Percentiles rank a stretch among this genome's conserved stretches.
phyloP scores from a whole-genome alignment of 257 asterid genomes.

The Solanum chmielewskii region DNA sequence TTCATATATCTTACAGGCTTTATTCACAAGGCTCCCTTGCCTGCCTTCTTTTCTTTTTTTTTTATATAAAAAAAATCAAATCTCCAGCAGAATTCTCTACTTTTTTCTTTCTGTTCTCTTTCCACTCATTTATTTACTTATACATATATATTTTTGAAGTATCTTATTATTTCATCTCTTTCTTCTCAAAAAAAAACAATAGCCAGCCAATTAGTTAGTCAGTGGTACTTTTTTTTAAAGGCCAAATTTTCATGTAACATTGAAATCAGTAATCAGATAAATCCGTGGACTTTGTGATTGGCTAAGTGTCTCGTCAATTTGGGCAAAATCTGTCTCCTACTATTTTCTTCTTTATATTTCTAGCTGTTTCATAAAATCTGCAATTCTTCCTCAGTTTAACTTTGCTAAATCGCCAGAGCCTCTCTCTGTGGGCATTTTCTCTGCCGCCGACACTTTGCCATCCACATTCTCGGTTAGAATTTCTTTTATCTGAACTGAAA shows the following conservation, averaged over 20 bases:
- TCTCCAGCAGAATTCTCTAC: not conserved
- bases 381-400: not conserved
- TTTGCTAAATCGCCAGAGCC: not conserved
- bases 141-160: not conserved
- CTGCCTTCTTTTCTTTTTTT: not conserved
- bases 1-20: not conserved
- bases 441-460: not conserved
- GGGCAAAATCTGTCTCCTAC: not conserved
- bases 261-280: not conserved
- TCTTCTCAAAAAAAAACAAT: not conserved
- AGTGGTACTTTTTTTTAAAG: not conserved
- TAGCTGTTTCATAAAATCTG: not conserved
- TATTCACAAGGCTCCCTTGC: not conserved
- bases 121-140: not conserved
- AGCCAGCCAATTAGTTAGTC: not conserved
- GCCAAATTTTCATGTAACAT: not conserved
- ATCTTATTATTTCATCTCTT: not conserved
- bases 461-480: not conserved
- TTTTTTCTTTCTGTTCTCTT: not conserved
- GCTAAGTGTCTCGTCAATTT: not conserved
- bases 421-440: not conserved
- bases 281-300: not conserved
- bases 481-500: not conserved
- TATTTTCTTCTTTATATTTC: not conserved
- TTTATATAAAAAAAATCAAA: not conserved